These are phyloP conservation scores for Colletotrichum sp. DNA, from an alignment of 2,329 filamentous ascomycete genomes.

Conservation along the genomic window DNA sequence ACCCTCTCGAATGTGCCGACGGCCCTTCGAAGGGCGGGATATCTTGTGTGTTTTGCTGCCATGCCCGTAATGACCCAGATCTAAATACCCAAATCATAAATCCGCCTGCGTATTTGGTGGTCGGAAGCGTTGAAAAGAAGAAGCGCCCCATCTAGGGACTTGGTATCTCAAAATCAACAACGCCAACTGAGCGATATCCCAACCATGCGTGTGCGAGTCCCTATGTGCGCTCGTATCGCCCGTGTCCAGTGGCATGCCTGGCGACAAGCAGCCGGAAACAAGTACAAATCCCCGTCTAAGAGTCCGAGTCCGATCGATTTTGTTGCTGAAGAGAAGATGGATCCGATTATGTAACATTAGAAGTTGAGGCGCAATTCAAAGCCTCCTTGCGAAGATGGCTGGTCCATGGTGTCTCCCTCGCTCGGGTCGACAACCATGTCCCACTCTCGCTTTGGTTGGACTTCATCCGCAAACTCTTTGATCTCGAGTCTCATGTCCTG, in stretches of 20 bases:
- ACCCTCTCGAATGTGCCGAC: not conserved
- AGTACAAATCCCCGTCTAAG: not conserved
- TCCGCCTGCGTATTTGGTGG: not conserved
- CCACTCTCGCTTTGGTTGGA: conserved; percentile 61
- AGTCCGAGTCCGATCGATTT: not conserved
- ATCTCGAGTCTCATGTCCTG: conserved; percentile 88
- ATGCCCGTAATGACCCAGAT: conserved; percentile 11
- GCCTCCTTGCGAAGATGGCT: conserved; percentile 33
- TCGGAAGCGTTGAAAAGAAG: conserved; percentile 20
- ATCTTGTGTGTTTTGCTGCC: conserved; percentile 18
- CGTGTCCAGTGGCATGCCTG: not conserved
- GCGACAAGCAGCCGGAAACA: conserved; percentile 1
- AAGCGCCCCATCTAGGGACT: conserved; percentile 18
- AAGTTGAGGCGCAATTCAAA: conserved; percentile 54
- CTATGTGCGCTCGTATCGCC: conserved; percentile 1
- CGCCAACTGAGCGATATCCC: conserved; percentile 19
- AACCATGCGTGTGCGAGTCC: conserved; percentile 18
- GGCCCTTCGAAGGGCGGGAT: not conserved
- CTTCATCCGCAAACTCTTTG: conserved; percentile 41
- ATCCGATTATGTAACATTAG: conserved; percentile 31
- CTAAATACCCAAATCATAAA: conserved; percentile 20
- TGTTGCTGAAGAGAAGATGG: conserved; percentile 7
- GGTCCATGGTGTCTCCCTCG: conserved; percentile 40
- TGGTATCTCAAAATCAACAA: conserved; percentile 25
- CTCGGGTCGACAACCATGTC: conserved; percentile 62